Evolutionary conservation across 768 basidiomycete species (phyloP).

Genomic region (Roridomyces roridus): DNA sequence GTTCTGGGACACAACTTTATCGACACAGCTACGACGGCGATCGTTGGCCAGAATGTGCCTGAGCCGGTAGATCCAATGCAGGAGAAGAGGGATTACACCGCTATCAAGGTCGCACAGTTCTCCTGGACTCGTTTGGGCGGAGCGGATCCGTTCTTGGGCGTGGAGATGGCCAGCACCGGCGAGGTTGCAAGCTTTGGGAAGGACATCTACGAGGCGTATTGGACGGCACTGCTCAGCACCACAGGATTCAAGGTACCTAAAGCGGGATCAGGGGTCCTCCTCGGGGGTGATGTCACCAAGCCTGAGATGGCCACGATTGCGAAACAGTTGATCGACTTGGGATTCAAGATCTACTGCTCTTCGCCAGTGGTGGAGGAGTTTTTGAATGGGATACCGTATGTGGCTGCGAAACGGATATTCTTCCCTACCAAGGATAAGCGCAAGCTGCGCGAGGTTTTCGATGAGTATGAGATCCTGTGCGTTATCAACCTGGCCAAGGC

Average conservation of each 20-base stretch:
- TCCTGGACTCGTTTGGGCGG: conserved; percentile 96
- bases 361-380: conserved; percentile 79
- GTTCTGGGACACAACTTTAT: conserved; percentile 98
- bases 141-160: conserved; percentile 96
- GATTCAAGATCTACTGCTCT: conserved; percentile 95
- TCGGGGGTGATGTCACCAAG: conserved; percentile 88
- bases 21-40: conserved; percentile 89
- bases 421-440: conserved; percentile 98
- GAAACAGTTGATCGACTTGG: conserved; percentile 79
- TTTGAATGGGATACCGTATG: conserved; percentile 79
- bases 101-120: conserved; percentile 98
- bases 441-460: conserved; percentile 90
- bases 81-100: conserved; percentile 85
- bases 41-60: conserved; percentile 85
- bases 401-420: conserved; percentile 86
- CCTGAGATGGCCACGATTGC: conserved; percentile 89
- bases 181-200: conserved; percentile 96
- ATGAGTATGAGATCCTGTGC: conserved; percentile 92
- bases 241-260: conserved; percentile 95
- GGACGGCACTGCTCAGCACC: conserved; percentile 92
- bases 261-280: conserved; percentile 83
- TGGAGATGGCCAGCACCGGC: conserved; percentile 98
- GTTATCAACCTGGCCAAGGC: conserved; percentile 92
- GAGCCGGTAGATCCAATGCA: conserved; percentile 93
- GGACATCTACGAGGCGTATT: conserved; percentile 94